Base-by-base conservation (phyloP, 805 yeast genomes). In the Wickerhamomyces bisporus region DNA sequence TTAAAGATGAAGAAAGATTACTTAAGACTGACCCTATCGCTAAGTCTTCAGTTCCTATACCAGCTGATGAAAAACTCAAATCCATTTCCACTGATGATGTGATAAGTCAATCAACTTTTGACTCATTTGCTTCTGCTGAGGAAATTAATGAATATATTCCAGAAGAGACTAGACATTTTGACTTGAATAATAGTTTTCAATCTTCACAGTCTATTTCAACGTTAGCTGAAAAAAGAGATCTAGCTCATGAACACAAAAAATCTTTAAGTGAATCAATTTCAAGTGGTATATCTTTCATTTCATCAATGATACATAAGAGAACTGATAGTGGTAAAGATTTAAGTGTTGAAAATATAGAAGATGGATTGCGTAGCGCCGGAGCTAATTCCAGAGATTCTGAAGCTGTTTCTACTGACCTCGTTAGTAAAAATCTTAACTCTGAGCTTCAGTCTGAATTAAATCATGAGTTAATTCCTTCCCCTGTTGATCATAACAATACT, bases 1-100 rank as follows among this genome's bases (percentile, higher is more conserved):
- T 55, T 20, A 45, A 35, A 23, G 57, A 55, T 34, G 55, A 49
- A 15, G 60, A 55, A 14, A 49, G 51, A 44, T 25, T 17, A 15
- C 35, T 53, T 6, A 13, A 17, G 2, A 53, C 57, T 2, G 27
- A 36, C 4, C 42, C 39, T 10, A 30, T 46, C 11, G 36, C 48
- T 6, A 26, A 24, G 17, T 35, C 43, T 3, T 34, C 34, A 12
- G 44, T 44, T 1, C 46, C 56, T 9, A 33, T 47, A 10, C 32
- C 36, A 1, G 29, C 47, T 3, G 38, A 38, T 9, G 47, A 50
- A 17, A 55, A 18, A 7, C 8, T 12, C 6, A 29, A 27, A 1
- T 28, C 34, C 5, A 33, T 36, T 3, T 38, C 41, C 12, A 44
- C 36, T 21, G 48, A 42, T 8, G 47, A 43, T 16, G 13, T 43